Evolutionary conservation across 371 early-diverging fungal species (phyloP), one percentile per base, ranked within the genome.

Genomic region (Mortierella sp.): DNA sequence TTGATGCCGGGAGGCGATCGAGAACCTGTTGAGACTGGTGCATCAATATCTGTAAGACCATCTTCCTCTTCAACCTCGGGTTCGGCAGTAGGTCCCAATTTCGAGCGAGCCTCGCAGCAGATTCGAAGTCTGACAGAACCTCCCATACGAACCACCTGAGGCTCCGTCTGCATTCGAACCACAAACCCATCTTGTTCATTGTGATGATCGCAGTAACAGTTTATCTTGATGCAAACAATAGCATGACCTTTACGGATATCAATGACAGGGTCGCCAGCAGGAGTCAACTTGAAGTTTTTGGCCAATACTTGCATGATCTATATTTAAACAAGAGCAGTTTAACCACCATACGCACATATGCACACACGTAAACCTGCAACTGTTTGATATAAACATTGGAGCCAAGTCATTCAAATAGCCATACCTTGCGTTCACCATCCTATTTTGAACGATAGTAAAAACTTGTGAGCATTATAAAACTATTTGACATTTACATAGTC

Each of bases 231-330:
- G 34, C 80, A 80, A n/a, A 80, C 68, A 34, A 80, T 74, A 22
- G 71, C 80, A 58, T 80, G 80, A 6, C 80, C 80, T 58, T 80
- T 80, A 2, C 80, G 64, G 47, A 80, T 71, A 31, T 80, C 80
- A 26, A 80, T 80, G 15, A 80, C 63, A 19, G 80, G 80, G 19
- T 80, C 74, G 35, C 80, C 80, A 9, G 71, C 53, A 17, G 68
- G 75, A 9, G 67, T 74, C 57, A 63, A 45, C 68, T 80, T 80
- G 66, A 80, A 80, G 71, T 80, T 80, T 45, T 70, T 74, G 22
- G 75, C 80, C 6, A 80, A 49, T 9, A 80, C 80, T 67, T 80
- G 80, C 80, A 80, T 80, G 23, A 80, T 80, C 80, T 80, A 68
- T 34, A 22, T n/a, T n/a, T n/a, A n/a, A n/a, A n/a, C n/a, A n/a